A percentile compares a stretch with the other conserved stretches of the same genome.
These are phyloP conservation scores for Ananas comosus DNA, from an alignment of 176 grass and related monocot species.

Conservation along the genomic window DNA sequence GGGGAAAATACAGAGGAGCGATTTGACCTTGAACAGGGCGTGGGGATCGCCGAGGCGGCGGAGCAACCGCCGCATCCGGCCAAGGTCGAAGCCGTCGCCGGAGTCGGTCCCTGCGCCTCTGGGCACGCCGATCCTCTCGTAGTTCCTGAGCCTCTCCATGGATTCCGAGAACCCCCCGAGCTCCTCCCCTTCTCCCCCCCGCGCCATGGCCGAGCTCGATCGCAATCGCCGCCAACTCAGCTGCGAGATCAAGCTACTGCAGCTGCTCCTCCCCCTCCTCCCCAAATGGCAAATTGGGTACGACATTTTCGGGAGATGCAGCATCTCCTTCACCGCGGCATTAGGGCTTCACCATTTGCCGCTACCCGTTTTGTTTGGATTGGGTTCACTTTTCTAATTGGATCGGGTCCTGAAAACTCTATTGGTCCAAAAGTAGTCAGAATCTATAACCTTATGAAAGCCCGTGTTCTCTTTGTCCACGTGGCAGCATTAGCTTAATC, in stretches of 20 bases:
- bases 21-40: constrained; percentile 47
- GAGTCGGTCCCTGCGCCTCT: constrained; percentile 67
- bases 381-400: too few relatives aligned
- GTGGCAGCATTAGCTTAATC: too few relatives aligned
- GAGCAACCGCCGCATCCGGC: constrained; percentile 68
- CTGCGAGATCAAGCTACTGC: not conserved
- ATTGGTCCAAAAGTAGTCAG: too few relatives aligned
- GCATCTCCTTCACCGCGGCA: not conserved
- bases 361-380: too few relatives aligned
- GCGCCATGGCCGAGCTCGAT: constrained; percentile 20
- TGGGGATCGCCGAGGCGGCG: constrained; percentile 58
- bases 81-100: constrained; percentile 80
- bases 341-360: too few relatives aligned
- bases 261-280: not conserved
- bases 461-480: too few relatives aligned
- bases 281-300: not conserved
- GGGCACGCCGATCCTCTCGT: constrained; percentile 74
- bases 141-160: constrained; percentile 73
- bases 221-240: constrained; percentile 1
- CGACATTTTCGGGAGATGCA: not conserved
- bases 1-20: not conserved
- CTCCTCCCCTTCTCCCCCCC: constrained; percentile 14
- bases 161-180: constrained; percentile 60
- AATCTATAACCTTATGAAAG: too few relatives aligned
- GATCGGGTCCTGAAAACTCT: too few relatives aligned